Base-by-base conservation (phyloP, 768 basidiomycete genomes). In the Amanita thiersii region DNA sequence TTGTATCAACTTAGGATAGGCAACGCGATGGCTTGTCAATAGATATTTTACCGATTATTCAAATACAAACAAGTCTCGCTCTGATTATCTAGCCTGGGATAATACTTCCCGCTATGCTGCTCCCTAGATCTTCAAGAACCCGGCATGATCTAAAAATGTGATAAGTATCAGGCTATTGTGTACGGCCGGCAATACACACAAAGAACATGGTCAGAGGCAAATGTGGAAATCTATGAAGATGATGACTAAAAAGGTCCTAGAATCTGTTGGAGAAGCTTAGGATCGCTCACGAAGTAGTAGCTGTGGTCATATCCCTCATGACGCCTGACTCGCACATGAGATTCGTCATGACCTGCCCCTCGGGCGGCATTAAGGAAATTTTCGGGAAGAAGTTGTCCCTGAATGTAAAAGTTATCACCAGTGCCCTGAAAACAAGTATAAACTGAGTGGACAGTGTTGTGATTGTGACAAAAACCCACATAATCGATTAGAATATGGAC, bases 311-410 rank as follows among this genome's bases (percentile, higher is more conserved):
- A 94, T 19, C 79, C 88, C 37, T 81, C 79, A 33, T 92, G 87
- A 46, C 72, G 70, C 48, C 86, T 70, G 15, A 96, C 85, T 32
- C 76, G 66, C 5, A 97, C 86, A 57, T 86, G 79, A 12, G 73
- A 66, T 51, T 85, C 79, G 46, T 79, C 76, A 51, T 84, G 75
- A 3, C 86, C 85, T 4, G 77, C 71, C 45, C 77, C 73, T 45
- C 84, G 72, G 5, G 88, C 84, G 0, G 85, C 87, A 51, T 77
- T 74, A 44, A 85, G 59, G 57, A 98, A 93, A 56, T 83, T 84
- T 52, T 94, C 87, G 0, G 94, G 96, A 39, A 89, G 74, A 10
- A 99, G 75, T 58, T 98, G 93, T 20, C 81, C 81, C 50, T 88
- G 70, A 52, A 86, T 74, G 61, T 85, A 82, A 57, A 91, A 96